Percentiles rank a stretch among this genome's conserved stretches.
Conservation (phyloP, 2,329 filamentous ascomycete genomes). For the Myriosclerotinia curreyana region DNA sequence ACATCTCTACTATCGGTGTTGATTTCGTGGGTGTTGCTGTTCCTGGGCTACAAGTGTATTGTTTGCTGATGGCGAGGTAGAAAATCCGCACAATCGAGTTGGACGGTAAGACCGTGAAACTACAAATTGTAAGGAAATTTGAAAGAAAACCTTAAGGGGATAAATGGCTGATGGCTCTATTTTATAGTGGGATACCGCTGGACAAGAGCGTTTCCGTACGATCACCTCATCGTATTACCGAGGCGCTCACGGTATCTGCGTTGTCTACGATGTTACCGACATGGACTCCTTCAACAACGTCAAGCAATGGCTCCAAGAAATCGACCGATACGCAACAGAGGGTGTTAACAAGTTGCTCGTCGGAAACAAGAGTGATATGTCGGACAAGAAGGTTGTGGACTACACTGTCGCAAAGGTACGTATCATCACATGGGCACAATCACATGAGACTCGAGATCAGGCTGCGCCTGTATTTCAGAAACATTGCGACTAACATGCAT, state of each 20-base stretch:
- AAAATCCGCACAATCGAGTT: slow-evolving; percentile 99
- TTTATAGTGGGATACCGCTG: slow-evolving; percentile 92
- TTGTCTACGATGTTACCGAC: slow-evolving; percentile 99
- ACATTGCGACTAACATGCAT: slow-evolving; percentile 27
- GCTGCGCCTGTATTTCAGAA: slow-evolving; percentile 1
- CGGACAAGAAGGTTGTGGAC: slow-evolving; percentile 99
- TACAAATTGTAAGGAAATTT: slow-evolving; percentile 80
- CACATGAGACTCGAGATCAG: slow-evolving; percentile 27
- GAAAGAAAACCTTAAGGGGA: neutral
- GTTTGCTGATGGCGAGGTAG: slow-evolving; percentile 49
- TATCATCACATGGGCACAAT: slow-evolving; percentile 34
- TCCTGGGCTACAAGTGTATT: slow-evolving; percentile 8
- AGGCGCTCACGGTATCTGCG: slow-evolving; percentile 97
- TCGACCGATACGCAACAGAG: slow-evolving; percentile 97
- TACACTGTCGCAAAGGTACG: slow-evolving; percentile 98
- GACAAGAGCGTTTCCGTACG: slow-evolving; percentile 98
- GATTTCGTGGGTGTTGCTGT: slow-evolving; percentile 74
- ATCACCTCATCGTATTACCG: slow-evolving; percentile 99
- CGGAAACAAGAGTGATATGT: slow-evolving; percentile 99
- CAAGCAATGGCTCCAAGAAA: slow-evolving; percentile 99
- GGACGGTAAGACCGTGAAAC: slow-evolving; percentile 98
- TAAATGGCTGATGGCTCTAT: slow-evolving; percentile 37
- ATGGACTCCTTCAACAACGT: slow-evolving; percentile 99
- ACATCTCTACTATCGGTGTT: slow-evolving; percentile 99
- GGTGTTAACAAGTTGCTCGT: slow-evolving; percentile 99